These are phyloP conservation scores for Dentipellis sp. DNA, from an alignment of 768 basidiomycete genomes.

Conservation along the genomic window DNA sequence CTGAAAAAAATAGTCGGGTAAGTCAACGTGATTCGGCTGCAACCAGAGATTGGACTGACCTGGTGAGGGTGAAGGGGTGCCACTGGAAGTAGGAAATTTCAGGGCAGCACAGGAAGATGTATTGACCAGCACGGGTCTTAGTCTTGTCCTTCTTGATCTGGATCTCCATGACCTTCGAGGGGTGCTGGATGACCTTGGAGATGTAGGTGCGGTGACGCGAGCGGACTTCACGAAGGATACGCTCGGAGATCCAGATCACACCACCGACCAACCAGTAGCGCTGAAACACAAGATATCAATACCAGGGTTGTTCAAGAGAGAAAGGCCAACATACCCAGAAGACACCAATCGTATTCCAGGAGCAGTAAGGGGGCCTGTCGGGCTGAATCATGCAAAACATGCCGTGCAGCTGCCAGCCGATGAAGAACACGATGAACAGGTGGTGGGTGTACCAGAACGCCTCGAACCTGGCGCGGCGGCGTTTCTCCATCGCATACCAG, in stretches of 20 bases:
- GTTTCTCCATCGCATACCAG: constrained; percentile 78
- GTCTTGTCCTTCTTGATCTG: constrained; percentile 98
- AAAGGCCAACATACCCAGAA: constrained; percentile 72
- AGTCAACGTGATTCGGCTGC: no score
- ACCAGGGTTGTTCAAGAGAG: background rate
- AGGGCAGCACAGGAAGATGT: constrained; percentile 88
- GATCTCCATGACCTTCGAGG: constrained; percentile 87
- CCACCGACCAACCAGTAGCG: constrained; percentile 89
- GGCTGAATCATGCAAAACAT: constrained; percentile 97
- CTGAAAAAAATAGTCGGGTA: constrained; percentile 24
- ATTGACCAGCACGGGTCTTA: constrained; percentile 76
- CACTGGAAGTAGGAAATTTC: constrained; percentile 93
- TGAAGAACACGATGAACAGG: constrained; percentile 88
- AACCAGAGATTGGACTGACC: constrained; percentile 26
- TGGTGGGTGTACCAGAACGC: constrained; percentile 86
- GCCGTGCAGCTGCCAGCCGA: constrained; percentile 90
- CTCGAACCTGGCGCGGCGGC: constrained; percentile 72
- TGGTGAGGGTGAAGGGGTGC: constrained; percentile 95
- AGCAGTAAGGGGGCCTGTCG: constrained; percentile 83
- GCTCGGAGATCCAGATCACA: constrained; percentile 77
- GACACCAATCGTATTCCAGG: constrained; percentile 76
- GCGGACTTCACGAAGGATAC: constrained; percentile 85
- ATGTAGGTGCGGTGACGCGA: constrained; percentile 88
- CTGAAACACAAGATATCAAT: constrained; percentile 25
- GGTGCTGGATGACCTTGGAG: constrained; percentile 92